Base-by-base conservation (phyloP, 192 early-diverging fungal genomes). In the Gonapodya prolifera region DNA sequence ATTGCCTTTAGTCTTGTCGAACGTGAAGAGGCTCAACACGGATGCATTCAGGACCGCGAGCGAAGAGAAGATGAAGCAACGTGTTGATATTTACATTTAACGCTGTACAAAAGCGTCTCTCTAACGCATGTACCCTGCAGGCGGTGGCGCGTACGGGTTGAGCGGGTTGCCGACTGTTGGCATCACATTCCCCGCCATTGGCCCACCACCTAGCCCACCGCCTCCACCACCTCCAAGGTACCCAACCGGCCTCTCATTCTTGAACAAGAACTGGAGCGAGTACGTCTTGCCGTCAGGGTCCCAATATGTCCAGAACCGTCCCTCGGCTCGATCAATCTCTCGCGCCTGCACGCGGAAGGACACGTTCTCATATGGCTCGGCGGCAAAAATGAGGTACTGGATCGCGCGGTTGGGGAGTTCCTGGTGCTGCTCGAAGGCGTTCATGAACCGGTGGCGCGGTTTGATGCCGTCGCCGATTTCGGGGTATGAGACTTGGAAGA, bases 371-470 rank as follows among this genome's bases (percentile, higher is more conserved):
- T 99, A 99, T 1, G 96, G 97, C 81, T 97, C 96, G 0, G 94
- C 96, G 0, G 97, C 97, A 85, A 99, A 90, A 23, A 99, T 77
- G 76, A 99, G 80, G 77, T 99, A 99, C 84, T 99, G 97, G 81
- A 92, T 92, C 30, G 91, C 86, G 77, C 92, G 89, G 76, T 93
- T 93, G 30, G 96, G 94, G 29, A 87, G 85, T 80, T 99, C 96
- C 1, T 94, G 85, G 69, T 90, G 89, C 82, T 99, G 97, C 83
- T 99, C 97, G 79, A 93, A 99, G 0, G 96, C 94, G 1, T 91
- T 91, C 97, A 99, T 99, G 84, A 99, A 99, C 35, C 97, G 88
- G 78, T 97, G 93, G 30, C 91, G 86, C 32, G 97, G 97, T 75
- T 90, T 92, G 8, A 94, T 89, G 17, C 89, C 92, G 17, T 90